phyloP scores from a whole-genome alignment of 192 early-diverging fungal species.

The Haplosporangium gracile region DNA sequence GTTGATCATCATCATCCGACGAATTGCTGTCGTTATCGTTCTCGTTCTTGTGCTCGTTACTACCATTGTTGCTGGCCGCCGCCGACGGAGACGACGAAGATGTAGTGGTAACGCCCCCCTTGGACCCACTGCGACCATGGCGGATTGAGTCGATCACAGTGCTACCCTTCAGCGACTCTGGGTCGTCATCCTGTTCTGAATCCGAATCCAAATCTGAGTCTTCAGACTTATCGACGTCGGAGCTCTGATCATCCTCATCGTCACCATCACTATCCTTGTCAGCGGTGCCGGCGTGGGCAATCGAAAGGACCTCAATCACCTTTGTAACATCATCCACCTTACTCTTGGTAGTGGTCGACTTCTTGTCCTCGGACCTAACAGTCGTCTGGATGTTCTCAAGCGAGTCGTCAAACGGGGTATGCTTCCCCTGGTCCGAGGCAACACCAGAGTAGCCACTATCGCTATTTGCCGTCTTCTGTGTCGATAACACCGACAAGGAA shows the following conservation, averaged over 20 bases:
- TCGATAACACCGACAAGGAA: background rate
- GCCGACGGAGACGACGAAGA: background rate
- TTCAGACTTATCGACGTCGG: background rate
- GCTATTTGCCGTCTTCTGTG: constrained; percentile 17
- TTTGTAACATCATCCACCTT: constrained; percentile 24
- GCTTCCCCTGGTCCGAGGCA: background rate
- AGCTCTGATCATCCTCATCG: background rate
- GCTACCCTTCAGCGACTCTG: constrained; percentile 10
- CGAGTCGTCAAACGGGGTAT: background rate
- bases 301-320: constrained; percentile 19
- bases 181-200: background rate
- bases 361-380: background rate
- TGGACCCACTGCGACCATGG: background rate
- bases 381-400: background rate
- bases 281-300: background rate
- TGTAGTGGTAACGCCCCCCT: background rate
- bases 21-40: constrained; percentile 7
- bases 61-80: background rate
- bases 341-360: background rate
- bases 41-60: background rate
- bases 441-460: constrained; percentile 31
- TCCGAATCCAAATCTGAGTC: background rate
- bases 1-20: constrained; percentile 46
- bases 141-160: background rate
- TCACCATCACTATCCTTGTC: background rate